Evolutionary conservation across 2,329 filamentous ascomycete species (phyloP), one percentile per base, ranked within the genome.

Genomic region (Trichoderma gracile): DNA sequence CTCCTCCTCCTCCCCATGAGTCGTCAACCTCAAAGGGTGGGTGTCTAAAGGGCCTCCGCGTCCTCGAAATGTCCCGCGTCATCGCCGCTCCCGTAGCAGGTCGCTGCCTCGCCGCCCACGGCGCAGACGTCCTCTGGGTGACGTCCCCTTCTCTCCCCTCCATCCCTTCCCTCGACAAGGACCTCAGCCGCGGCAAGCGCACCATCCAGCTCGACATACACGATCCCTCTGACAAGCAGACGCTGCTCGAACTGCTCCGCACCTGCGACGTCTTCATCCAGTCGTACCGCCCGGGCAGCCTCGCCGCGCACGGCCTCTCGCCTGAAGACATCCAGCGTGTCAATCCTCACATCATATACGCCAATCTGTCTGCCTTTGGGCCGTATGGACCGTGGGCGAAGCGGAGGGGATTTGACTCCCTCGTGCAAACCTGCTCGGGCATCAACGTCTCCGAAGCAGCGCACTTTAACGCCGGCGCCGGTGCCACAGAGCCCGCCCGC

Each of bases 81-180:
- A 90, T 92, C 67, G 89, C 89, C 12, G 89, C 87, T 0, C 89
- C 89, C 12, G 84, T 87, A 1, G 87, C 90, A 62, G 85, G 86
- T 12, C 84, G 86, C 46, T 85, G 85, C 0, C 81, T 92, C 0
- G 88, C 88, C 19, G 88, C 89, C 57, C 87, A 91, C 71, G 89
- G 89, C 9, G 89, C 89, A 9, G 83, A 87, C 60, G 88, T 92
- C 1, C 79, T 92, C 66, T 89, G 90, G 71, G 79, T 92, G 45
- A 91, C 88, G 2, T 85, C 84, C 2, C 83, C 86, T 0, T 79
- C 82, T 40, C 79, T 91, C 8, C 83, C 85, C 0, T 87, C 90
- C 66, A 82, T 89, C 0, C 86, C 86, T 0, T 84, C 85, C 70
- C 87, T 89, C 70, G 87, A 90, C 69, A 80, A 88, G 1, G 88